Conservation (phyloP, 805 yeast genomes). For the Pichia ethanolica region DNA sequence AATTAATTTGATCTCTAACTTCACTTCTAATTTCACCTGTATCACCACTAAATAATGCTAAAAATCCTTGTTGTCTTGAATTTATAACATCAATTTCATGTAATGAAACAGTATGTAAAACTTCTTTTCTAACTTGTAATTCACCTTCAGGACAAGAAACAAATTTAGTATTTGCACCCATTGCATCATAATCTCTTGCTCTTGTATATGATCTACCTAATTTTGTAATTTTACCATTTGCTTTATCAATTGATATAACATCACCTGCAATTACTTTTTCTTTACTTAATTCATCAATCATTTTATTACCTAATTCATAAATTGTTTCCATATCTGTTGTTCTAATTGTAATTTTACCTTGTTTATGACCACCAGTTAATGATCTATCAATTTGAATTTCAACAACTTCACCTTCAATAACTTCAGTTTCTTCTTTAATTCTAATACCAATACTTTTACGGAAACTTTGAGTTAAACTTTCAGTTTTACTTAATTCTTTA, state of each 20-base stretch:
- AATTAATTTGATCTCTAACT: slow-evolving; percentile 51
- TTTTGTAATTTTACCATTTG: slow-evolving; percentile 94
- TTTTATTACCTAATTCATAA: slow-evolving; percentile 41
- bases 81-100: slow-evolving; percentile 96
- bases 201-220: slow-evolving; percentile 98
- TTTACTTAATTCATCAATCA: slow-evolving; percentile 86
- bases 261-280: slow-evolving; percentile 94
- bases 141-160: slow-evolving; percentile 99
- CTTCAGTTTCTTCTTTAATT: slow-evolving; percentile 95
- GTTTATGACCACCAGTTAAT: slow-evolving; percentile 71
- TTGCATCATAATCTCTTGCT: slow-evolving; percentile 96
- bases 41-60: slow-evolving; percentile 54
- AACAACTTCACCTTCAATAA: slow-evolving; percentile 96
- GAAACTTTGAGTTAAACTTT: slow-evolving; percentile 92
- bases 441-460: slow-evolving; percentile 94
- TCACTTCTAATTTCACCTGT: slow-evolving; percentile 92
- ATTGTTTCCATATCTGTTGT: slow-evolving; percentile 82
- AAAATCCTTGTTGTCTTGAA: slow-evolving; percentile 80
- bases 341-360: slow-evolving; percentile 86
- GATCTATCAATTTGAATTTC: slow-evolving; percentile 96
- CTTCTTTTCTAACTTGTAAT: slow-evolving; percentile 95
- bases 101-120: slow-evolving; percentile 93
- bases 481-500: slow-evolving; percentile 96
- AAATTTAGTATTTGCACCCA: slow-evolving; percentile 83
- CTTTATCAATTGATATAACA: slow-evolving; percentile 93